A percentile compares a stretch with the other conserved stretches of the same genome.
These are phyloP conservation scores for Aspergillus sparsus DNA, from an alignment of 495 filamentous ascomycete genomes.

Conservation along the genomic window DNA sequence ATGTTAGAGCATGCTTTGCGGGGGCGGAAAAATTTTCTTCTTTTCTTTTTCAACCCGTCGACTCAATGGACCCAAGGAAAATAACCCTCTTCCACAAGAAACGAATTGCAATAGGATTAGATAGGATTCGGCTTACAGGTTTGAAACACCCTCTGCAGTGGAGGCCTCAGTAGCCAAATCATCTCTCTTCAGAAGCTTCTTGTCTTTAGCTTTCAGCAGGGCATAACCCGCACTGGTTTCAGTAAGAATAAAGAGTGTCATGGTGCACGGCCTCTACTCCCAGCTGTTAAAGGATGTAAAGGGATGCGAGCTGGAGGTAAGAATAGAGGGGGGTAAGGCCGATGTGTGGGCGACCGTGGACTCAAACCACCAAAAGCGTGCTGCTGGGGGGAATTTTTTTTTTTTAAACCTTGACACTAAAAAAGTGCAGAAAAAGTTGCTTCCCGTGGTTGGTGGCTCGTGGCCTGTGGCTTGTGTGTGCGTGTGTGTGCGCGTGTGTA, in stretches of 20 bases:
- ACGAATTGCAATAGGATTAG: not conserved
- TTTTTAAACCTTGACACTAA: constrained; percentile 20
- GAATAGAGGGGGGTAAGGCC: constrained; percentile 24
- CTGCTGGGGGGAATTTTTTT: constrained; percentile 34
- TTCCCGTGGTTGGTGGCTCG: constrained; percentile 24
- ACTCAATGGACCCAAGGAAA: not conserved
- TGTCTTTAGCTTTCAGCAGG: constrained; percentile 96
- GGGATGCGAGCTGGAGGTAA: constrained; percentile 22
- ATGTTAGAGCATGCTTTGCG: constrained; percentile 31
- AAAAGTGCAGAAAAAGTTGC: constrained; percentile 28
- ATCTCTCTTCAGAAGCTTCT: constrained; percentile 90
- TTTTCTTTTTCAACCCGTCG: not conserved
- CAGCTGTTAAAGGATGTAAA: constrained; percentile 26
- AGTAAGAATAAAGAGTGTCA: constrained; percentile 80
- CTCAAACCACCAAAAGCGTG: constrained; percentile 28
- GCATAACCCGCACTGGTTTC: constrained; percentile 97
- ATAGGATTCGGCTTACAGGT: constrained; percentile 63
- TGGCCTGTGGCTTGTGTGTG: constrained; percentile 14
- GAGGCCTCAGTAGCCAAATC: constrained; percentile 70
- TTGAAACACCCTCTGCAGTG: constrained; percentile 81
- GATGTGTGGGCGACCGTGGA: constrained; percentile 27
- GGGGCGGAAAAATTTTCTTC: constrained; percentile 23
- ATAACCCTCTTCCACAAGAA: no score
- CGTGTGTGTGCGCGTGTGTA: constrained; percentile 16
- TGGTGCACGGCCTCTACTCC: constrained; percentile 46